A percentile compares a stretch with the other conserved stretches of the same genome.
Conservation (phyloP, 805 yeast species). For the Kuraishia ogatae region DNA sequence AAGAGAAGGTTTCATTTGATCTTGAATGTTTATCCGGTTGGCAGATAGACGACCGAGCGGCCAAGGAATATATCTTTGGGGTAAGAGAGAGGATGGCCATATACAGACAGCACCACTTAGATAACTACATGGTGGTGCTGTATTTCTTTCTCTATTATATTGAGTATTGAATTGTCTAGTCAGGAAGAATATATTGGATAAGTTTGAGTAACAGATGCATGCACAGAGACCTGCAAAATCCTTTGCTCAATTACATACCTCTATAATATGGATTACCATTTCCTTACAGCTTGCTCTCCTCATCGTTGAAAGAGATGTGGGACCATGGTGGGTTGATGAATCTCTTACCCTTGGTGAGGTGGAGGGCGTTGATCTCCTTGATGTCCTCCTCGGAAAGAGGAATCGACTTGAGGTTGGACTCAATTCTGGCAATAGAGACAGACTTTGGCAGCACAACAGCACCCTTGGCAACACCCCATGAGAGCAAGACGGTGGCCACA, state of each 20-base stretch:
- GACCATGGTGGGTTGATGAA: slow-evolving; percentile 29
- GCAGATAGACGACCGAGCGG: too few relatives aligned
- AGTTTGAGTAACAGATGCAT: too few relatives aligned
- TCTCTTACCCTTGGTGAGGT: slow-evolving; percentile 22
- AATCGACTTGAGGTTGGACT: slow-evolving; percentile 25
- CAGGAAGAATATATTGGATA: too few relatives aligned
- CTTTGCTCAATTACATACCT: not conserved
- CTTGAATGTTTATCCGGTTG: not conserved
- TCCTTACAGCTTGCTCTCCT: slow-evolving; percentile 3
- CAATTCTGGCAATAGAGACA: slow-evolving; percentile 21
- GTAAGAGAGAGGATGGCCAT: too few relatives aligned
- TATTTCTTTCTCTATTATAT: too few relatives aligned
- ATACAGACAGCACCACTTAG: too few relatives aligned
- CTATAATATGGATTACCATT: not conserved
- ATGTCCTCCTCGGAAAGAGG: slow-evolving; percentile 28
- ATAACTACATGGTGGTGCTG: too few relatives aligned
- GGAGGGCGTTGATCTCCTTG: slow-evolving; percentile 19
- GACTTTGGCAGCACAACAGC: slow-evolving; percentile 31
- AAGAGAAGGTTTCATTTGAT: not conserved
- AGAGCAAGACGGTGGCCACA: slow-evolving; percentile 44
- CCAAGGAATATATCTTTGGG: too few relatives aligned
- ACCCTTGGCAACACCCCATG: slow-evolving; percentile 53
- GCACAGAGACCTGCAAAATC: not conserved
- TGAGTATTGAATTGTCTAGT: not conserved
- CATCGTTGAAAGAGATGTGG: slow-evolving; percentile 20